Evolutionary conservation across 192 early-diverging fungal species (phyloP).

Genomic region (Coemansia sp.): DNA sequence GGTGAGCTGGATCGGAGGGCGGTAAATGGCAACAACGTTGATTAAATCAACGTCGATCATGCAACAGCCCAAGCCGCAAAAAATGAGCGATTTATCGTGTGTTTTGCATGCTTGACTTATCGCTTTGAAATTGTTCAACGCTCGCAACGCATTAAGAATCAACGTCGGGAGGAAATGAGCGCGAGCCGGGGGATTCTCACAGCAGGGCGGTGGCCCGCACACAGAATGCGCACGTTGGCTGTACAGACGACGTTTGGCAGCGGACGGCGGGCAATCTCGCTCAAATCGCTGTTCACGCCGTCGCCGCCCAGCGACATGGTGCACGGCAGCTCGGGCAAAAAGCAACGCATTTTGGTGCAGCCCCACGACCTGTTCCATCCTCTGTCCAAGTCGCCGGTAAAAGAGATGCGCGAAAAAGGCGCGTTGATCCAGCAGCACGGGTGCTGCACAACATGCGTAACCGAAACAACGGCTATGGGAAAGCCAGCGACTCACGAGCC

Average conservation of each 20-base stretch:
- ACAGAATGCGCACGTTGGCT: background rate
- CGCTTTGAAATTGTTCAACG: background rate
- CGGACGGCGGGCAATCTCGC: conserved; percentile 31
- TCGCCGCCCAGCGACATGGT: conserved; percentile 21
- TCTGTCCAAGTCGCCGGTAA: conserved; percentile 66
- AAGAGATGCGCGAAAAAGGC: conserved; percentile 62
- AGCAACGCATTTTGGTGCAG: conserved; percentile 25
- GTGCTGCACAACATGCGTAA: conserved; percentile 65
- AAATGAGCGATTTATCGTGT: no score
- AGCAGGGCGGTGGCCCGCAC: background rate
- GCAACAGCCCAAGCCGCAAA: no score
- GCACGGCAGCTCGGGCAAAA: conserved; percentile 8
- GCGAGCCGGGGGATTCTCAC: background rate
- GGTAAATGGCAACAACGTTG: background rate
- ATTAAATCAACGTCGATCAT: background rate
- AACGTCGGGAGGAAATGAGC: background rate
- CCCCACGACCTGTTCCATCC: conserved; percentile 66
- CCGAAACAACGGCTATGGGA: conserved; percentile 42
- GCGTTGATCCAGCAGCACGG: conserved; percentile 64
- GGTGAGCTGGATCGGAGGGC: background rate
- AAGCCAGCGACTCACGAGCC: conserved; percentile 51
- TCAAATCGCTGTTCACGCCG: conserved; percentile 49
- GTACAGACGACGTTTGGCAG: background rate
- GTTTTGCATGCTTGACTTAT: background rate
- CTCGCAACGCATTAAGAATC: no score